Base-by-base conservation (phyloP, 805 yeast species). In the Naumovozyma castellii region DNA sequence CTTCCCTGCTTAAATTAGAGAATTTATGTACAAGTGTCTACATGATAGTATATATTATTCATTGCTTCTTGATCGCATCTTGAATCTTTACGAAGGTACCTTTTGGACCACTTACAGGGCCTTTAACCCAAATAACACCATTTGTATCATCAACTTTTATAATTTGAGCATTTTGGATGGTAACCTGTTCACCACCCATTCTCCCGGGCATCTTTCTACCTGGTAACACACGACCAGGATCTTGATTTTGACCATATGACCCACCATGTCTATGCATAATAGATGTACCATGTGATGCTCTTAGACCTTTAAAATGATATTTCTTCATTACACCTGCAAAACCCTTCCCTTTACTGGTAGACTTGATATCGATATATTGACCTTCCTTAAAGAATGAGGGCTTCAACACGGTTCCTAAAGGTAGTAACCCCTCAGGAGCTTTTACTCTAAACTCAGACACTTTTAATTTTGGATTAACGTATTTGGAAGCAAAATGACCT, bases 171-270 rank as follows among this genome's bases (percentile, higher is more conserved):
- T 86, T 88, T 59, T 78, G 83, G 18, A 78, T 74, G 3, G 97
- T 90, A 45, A 75, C 73, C 50, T 68, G 70, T 40, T 74, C 71
- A 45, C 76, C 80, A 49, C 98, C 98, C 92, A 88, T 81, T 62
- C 84, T 84, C 48, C 98, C 98, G 29, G 97, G 94, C 98, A 92
- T 90, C 66, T 87, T 90, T 68, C 85, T 88, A 18, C 97, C 97
- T 13, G 97, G 97, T 46, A 87, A 69, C 39, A 87, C 85, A 69
- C 98, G 83, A 56, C 95, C 97, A 12, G 98, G 98, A 46, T 85
- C 82, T 49, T 92, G 94, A 56, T 84, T 84, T 62, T 81, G 86
- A 76, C 98, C 98, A 53, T 83, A 87, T 25, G 97, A 88, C 74
- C 98, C 98, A 54, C 94, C 95, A 42, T 87, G 79, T 73, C 98